Evolutionary conservation across 2,329 filamentous ascomycete genomes (phyloP).

Genomic region (Penicillium sp.): DNA sequence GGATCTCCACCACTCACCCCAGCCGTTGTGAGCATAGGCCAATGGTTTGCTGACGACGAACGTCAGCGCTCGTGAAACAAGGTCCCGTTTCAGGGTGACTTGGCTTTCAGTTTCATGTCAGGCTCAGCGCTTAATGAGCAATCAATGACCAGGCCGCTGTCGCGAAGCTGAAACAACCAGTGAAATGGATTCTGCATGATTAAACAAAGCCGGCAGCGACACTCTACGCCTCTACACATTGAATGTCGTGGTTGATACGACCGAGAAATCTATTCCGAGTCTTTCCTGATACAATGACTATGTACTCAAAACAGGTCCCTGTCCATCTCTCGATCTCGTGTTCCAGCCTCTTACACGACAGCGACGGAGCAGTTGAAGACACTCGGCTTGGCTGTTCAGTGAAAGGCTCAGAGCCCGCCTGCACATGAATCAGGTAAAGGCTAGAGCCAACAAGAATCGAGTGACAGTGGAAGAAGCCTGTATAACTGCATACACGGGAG

Average conservation of each 20-base stretch:
- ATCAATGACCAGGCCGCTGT: background rate
- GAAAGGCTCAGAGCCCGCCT: slow-evolving; percentile 38
- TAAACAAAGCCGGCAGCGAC: background rate
- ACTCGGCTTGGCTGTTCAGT: slow-evolving; percentile 26
- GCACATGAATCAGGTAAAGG: slow-evolving; percentile 52
- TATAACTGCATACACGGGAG: no score
- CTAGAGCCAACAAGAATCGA: no score
- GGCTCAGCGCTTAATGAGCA: slow-evolving; percentile 2
- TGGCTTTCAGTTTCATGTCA: slow-evolving; percentile 8
- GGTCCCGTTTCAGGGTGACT: slow-evolving; percentile 6
- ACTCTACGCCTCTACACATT: background rate
- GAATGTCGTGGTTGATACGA: background rate
- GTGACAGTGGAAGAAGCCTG: no score
- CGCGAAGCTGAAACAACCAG: slow-evolving; percentile 2
- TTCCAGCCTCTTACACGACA: slow-evolving; percentile 20
- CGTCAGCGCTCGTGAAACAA: slow-evolving; percentile 6
- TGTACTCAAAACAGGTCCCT: background rate
- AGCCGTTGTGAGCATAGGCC: background rate
- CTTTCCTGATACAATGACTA: slow-evolving; percentile 1
- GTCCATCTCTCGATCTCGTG: background rate
- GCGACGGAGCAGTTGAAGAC: slow-evolving; percentile 29
- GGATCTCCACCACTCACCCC: background rate
- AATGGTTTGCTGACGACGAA: background rate
- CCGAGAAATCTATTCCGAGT: background rate
- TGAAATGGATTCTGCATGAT: background rate